A percentile compares a stretch with the other conserved stretches of the same genome.
These are phyloP conservation scores for Leccinum incarnatum DNA, from an alignment of 768 basidiomycete species.

Conservation along the genomic window DNA sequence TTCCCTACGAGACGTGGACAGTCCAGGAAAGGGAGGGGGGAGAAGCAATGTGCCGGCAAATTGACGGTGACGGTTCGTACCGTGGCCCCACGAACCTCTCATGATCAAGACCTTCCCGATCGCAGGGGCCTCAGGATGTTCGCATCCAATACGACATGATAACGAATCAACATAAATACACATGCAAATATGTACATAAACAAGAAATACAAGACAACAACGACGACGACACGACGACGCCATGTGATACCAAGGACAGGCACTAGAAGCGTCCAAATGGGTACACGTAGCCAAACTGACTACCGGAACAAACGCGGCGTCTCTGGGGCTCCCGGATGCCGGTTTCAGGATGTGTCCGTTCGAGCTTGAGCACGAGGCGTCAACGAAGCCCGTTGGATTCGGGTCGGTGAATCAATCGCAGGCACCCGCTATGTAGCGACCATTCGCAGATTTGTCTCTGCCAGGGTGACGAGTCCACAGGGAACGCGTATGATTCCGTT, in stretches of 20 bases:
- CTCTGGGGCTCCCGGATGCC: not conserved
- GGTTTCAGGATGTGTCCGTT: conserved; percentile 28
- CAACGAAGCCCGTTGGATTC: conserved; percentile 48
- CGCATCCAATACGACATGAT: not conserved
- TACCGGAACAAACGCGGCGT: conserved; percentile 1
- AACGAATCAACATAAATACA: not conserved
- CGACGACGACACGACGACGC: conserved; percentile 14
- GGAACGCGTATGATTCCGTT: not conserved
- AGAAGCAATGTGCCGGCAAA: not conserved
- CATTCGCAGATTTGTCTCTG: conserved; percentile 63
- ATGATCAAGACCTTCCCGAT: not conserved
- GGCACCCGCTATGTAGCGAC: conserved; percentile 43
- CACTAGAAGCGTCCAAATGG: conserved; percentile 2
- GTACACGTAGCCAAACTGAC: not conserved
- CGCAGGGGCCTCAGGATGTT: not conserved
- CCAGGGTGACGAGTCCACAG: conserved; percentile 1
- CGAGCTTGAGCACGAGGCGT: conserved; percentile 54
- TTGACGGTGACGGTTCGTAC: not conserved
- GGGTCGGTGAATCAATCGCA: conserved; percentile 49
- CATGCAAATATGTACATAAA: not conserved
- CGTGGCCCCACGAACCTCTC: not conserved
- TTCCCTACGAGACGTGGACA: not conserved
- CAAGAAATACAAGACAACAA: not conserved
- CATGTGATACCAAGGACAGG: conserved; percentile 38
- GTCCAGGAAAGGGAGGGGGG: not conserved